Conservation (phyloP, 2,329 filamentous ascomycete species). For the Cercospora nicotianae region DNA sequence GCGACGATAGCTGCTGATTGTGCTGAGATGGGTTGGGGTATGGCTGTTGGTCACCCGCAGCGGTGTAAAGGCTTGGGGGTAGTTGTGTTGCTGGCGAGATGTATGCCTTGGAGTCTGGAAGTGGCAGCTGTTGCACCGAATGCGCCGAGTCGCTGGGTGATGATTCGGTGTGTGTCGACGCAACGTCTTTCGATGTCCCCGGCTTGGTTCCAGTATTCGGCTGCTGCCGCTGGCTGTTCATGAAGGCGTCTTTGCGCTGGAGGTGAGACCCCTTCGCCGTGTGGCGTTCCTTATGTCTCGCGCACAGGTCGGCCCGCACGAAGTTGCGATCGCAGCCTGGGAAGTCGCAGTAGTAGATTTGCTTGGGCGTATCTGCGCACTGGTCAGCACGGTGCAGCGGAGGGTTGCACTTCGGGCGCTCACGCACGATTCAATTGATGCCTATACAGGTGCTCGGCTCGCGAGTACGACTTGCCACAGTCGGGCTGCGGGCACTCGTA, state of each 20-base stretch:
- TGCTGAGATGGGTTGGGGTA: constrained; percentile 15
- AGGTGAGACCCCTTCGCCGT: constrained; percentile 69
- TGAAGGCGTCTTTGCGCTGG: constrained; percentile 69
- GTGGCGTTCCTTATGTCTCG: constrained; percentile 58
- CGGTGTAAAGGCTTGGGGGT: constrained; percentile 17
- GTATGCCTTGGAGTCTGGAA: constrained; percentile 15
- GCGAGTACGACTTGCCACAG: constrained; percentile 94
- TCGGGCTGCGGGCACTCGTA: constrained; percentile 72
- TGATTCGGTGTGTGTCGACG: constrained; percentile 22
- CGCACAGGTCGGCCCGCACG: constrained; percentile 88
- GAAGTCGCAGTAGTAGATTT: constrained; percentile 91
- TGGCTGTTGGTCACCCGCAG: constrained; percentile 16
- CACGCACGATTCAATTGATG: constrained; percentile 88
- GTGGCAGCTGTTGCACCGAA: constrained; percentile 15
- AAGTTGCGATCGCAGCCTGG: constrained; percentile 87
- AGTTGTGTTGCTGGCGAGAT: constrained; percentile 16
- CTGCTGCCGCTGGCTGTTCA: constrained; percentile 44
- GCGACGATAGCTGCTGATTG: constrained; percentile 16
- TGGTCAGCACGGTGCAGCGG: constrained; percentile 15
- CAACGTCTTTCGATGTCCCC: constrained; percentile 11
- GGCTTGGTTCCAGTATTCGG: neutral
- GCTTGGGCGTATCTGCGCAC: constrained; percentile 76
- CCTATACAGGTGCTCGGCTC: constrained; percentile 93
- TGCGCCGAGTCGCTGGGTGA: constrained; percentile 30
- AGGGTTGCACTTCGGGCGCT: constrained; percentile 3